Base-by-base conservation (phyloP, 306 rosid genomes). In the Cucumis melo region DNA sequence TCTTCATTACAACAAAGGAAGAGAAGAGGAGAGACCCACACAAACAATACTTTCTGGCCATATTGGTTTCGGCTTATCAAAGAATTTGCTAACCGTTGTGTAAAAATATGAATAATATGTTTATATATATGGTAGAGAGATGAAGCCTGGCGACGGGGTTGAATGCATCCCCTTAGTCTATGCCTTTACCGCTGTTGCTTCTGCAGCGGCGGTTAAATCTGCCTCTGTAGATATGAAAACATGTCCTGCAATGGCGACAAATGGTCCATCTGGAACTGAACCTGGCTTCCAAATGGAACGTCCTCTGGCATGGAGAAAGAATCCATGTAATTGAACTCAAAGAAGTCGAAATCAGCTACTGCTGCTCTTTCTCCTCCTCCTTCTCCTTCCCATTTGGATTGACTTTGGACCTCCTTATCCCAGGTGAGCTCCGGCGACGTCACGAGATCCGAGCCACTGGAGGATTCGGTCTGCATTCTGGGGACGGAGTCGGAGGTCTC, bases 381-480 rank as follows among this genome's bases (percentile, higher is more conserved):
- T 5, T 83, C 86, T 91, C 76, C 85, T 2, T 80, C 86, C 97
- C 94, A 91, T 72, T 85, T 86, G 6, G 83, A 83, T 53, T 85
- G 80, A 16, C 99, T 94, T 59, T 94, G 91, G 27, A 91, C 76
- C 20, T 91, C 98, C 6, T 78, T 86, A 2, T 92, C 98, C 70
- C 89, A 87, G 73, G 84, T 78, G 84, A 85, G 65, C 19, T 91
- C 98, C 6, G 96, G 87, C 0, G 97, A 94, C 65, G 88, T 74
- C 87, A 82, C 96, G 32, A 85, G 96, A 80, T 89, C 97, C 16
- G 98, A 91, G 73, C 86, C 42, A 84, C 93, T 89, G 12, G 96
- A 85, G 46, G 88, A 90, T 34, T 89, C 91, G 39, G 91, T 84
- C 57, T 88, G 89, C 72, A 84, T 29, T 88, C 85, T 86, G 0